Evolutionary conservation across 164 flowering plant species (phyloP).

Genomic region (Stephania japonica): DNA sequence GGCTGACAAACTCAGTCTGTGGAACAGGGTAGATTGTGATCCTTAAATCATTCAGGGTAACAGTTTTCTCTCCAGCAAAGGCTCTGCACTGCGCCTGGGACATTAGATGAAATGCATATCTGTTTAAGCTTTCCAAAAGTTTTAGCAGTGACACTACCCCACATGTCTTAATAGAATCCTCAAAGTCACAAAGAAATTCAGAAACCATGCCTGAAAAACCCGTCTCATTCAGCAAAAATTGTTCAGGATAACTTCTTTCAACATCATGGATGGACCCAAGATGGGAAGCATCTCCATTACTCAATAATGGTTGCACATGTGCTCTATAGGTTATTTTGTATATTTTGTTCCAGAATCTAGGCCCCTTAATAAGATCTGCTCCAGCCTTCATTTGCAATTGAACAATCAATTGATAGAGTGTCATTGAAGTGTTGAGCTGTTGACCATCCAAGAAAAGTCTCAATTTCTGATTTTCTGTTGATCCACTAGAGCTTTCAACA

Average conservation of each 20-base stretch:
- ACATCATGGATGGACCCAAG: constrained; percentile 8
- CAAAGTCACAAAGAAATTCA: constrained; percentile 43
- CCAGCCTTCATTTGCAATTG: constrained; percentile 37
- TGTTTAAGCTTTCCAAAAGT: constrained; percentile 62
- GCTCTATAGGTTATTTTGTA: constrained; percentile 53
- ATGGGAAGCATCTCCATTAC: constrained; percentile 9
- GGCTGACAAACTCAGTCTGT: constrained; percentile 64
- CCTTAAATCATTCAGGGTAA: constrained; percentile 39
- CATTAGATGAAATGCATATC: constrained; percentile 37
- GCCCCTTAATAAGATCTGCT: constrained; percentile 25
- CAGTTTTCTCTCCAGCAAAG: constrained; percentile 54
- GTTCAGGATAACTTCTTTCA: constrained; percentile 16
- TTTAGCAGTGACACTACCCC: constrained; percentile 63
- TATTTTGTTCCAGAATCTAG: constrained; percentile 55
- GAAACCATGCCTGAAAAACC: constrained; percentile 34
- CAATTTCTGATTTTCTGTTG: constrained; percentile 32
- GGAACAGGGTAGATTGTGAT: constrained; percentile 31
- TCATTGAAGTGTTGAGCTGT: constrained; percentile 37
- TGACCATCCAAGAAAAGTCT: constrained; percentile 52
- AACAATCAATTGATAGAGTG: constrained; percentile 74
- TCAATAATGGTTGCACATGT: constrained; percentile 20
- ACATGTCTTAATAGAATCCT: constrained; percentile 43
- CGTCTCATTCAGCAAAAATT: constrained; percentile 22
- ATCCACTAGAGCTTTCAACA: constrained; percentile 3
- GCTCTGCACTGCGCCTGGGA: constrained; percentile 37